phyloP scores from a whole-genome alignment of 768 basidiomycete species.

The Pulveroboletus ravenelii region DNA sequence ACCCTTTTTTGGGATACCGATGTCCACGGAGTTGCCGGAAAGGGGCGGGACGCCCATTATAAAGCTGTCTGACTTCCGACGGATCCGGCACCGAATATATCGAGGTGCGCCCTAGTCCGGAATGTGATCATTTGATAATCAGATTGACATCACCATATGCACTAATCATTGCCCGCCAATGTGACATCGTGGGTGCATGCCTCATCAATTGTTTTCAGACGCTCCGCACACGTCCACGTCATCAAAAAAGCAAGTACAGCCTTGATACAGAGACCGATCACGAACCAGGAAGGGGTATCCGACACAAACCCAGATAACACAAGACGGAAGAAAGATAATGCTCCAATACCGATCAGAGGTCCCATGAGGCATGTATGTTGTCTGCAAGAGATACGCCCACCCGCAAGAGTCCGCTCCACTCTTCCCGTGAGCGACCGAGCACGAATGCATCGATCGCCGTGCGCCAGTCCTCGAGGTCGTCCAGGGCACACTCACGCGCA shows the following conservation, averaged over 20 bases:
- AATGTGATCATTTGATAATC: too few species aligned
- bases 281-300: not conserved
- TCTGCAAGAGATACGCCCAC: constrained; percentile 16
- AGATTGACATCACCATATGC: too few species aligned
- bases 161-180: too few species aligned
- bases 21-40: too few species aligned
- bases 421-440: constrained; percentile 6
- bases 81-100: too few species aligned
- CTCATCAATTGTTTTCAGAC: too few species aligned
- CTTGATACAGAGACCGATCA: not conserved
- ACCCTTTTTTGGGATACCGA: too few species aligned
- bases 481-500: constrained; percentile 27
- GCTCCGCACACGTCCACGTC: too few species aligned
- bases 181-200: too few species aligned
- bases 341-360: constrained; percentile 10
- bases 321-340: not conserved
- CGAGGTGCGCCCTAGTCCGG: too few species aligned
- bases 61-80: too few species aligned
- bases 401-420: constrained; percentile 16
- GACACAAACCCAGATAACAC: not conserved
- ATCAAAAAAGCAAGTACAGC: not conserved
- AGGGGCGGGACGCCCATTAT: too few species aligned
- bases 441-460: constrained; percentile 20
- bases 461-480: constrained; percentile 29
- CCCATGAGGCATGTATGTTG: constrained; percentile 21